Evolutionary conservation across 1,284 basidiomycete species (phyloP).

Genomic region (Papiliotrema terrestris): DNA sequence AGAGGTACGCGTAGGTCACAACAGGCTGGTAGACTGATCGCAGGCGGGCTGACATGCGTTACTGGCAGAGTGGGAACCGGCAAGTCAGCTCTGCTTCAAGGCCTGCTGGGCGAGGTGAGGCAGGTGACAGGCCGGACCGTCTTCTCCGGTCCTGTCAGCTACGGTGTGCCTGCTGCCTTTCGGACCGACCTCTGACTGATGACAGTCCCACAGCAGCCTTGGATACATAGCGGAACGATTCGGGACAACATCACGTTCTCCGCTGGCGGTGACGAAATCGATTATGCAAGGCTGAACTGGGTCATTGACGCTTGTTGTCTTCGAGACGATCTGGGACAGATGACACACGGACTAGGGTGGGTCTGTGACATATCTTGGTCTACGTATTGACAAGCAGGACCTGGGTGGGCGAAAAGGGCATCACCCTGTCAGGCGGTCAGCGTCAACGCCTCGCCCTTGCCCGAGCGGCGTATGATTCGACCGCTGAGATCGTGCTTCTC

Average conservation of each 20-base stretch:
- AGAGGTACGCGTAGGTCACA: neutral
- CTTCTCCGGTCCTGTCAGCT: slow-evolving; percentile 49
- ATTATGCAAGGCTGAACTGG: neutral
- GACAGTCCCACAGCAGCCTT: slow-evolving; percentile 60
- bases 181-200: too few species aligned
- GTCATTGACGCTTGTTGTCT: slow-evolving; percentile 7
- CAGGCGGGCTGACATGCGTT: slow-evolving; percentile 32
- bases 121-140: slow-evolving; percentile 57
- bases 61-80: slow-evolving; percentile 40
- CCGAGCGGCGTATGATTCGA: slow-evolving; percentile 14
- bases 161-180: slow-evolving; percentile 4
- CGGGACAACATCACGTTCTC: slow-evolving; percentile 47
- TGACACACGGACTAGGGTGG: neutral
- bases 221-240: slow-evolving; percentile 66
- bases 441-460: slow-evolving; percentile 19
- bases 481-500: slow-evolving; percentile 20
- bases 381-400: slow-evolving; percentile 6
- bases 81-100: slow-evolving; percentile 59
- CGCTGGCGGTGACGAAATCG: slow-evolving; percentile 5
- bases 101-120: slow-evolving; percentile 72
- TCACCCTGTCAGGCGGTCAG: slow-evolving; percentile 22
- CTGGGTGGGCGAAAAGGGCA: slow-evolving; percentile 19
- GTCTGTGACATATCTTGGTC: neutral
- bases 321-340: neutral
- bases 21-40: neutral